Conservation (phyloP, 805 yeast species). For the Vanderwaltozyma tropicalis region DNA sequence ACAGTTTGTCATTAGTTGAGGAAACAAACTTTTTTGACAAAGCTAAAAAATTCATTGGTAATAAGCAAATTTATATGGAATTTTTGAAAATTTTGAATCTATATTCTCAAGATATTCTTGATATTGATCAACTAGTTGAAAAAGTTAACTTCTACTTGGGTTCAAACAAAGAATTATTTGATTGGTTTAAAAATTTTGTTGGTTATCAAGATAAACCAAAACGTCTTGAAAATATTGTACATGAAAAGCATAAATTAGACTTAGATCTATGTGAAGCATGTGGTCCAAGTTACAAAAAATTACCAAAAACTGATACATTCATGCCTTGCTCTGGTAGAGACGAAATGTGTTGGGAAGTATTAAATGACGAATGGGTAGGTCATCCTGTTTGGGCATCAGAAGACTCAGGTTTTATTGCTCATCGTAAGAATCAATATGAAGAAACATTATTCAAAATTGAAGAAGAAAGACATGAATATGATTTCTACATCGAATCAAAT, state of each 20-base stretch:
- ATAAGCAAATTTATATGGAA: constrained; percentile 84
- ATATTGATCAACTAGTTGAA: constrained; percentile 68
- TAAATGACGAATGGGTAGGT: constrained; percentile 98
- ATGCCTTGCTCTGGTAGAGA: constrained; percentile 99
- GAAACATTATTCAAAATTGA: constrained; percentile 90
- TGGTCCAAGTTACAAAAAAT: constrained; percentile 87
- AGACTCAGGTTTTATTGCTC: constrained; percentile 98
- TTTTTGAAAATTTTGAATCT: constrained; percentile 80
- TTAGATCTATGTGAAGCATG: constrained; percentile 83
- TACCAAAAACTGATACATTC: constrained; percentile 87
- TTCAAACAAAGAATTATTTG: constrained; percentile 61
- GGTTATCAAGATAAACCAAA: constrained; percentile 80
- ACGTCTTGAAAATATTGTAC: constrained; percentile 75
- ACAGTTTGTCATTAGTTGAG: constrained; percentile 56
- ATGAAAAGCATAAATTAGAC: constrained; percentile 86
- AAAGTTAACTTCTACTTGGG: constrained; percentile 83
- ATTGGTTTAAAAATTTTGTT: constrained; percentile 88
- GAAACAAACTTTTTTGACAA: constrained; percentile 87
- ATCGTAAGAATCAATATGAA: constrained; percentile 94
- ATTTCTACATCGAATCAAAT: constrained; percentile 89
- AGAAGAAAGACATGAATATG: constrained; percentile 96
- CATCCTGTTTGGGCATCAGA: constrained; percentile 99
- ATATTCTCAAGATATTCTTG: constrained; percentile 85
- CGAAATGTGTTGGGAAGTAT: constrained; percentile 97
- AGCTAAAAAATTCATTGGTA: constrained; percentile 79